Evolutionary conservation across 2,329 filamentous ascomycete genomes (phyloP), one percentile per base, ranked within the genome.

Genomic region (Hypoxylon sp.): DNA sequence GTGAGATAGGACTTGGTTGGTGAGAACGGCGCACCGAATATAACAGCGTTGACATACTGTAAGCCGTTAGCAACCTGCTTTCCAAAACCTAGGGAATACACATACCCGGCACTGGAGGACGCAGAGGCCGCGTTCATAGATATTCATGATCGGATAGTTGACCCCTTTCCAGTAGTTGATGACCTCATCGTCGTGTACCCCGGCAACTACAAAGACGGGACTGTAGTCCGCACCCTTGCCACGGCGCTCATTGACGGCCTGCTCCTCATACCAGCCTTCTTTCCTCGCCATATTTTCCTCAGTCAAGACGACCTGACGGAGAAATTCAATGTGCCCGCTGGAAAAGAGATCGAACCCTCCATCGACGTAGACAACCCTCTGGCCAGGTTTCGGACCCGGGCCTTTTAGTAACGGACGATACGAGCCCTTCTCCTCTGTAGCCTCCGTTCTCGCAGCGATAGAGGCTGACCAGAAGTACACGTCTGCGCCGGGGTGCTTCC

Each of bases 91-190:
- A 29, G 12, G 30, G 58, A 21, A 27, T n/a, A n/a, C n/a, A 68
- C 87, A 74, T 83, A 95, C 93, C 79, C 91, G 91, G 84, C 96
- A 99, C 76, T 99, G 96, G 68, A 98, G 83, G 29, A 98, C 95
- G 77, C 96, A 99, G 21, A 99, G 88, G 1, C 94, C 94, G 43
- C 96, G 91, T 83, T 99, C 96, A 74, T 95, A 97, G 61, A 97
- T 94, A 82, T 98, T 99, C 96, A 99, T 99, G 81, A 99, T 98
- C 25, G 96, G 96, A 77, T 97, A 99, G 81, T 99, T 99, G 74
- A 97, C 86, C 34, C 96, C 95, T 81, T 98, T 98, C 91, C 94
- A 96, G 74, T 91, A 84, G 80, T 99, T 99, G 79, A 99, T 97
- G 65, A 97, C 94, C 69, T 91, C 89, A 78, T 99, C 96, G 74